These are phyloP conservation scores for Candida tetrigidarum DNA, from an alignment of 1,139 yeast species.

Conservation along the genomic window DNA sequence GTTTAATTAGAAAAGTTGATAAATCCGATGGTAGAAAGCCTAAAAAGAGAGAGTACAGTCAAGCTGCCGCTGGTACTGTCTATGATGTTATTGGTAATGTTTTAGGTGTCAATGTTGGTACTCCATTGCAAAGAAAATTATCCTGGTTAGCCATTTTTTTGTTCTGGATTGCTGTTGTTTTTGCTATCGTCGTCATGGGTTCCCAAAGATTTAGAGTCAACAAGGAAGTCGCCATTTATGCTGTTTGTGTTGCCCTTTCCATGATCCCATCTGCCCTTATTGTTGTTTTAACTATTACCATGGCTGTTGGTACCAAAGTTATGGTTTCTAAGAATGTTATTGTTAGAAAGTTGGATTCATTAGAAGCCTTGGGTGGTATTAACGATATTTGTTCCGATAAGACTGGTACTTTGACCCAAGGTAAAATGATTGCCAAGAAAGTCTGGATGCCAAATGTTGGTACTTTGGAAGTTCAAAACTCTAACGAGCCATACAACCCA, in stretches of 20 bases:
- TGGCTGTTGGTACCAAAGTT: constrained; percentile 85
- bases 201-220: constrained; percentile 71
- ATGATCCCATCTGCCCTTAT: constrained; percentile 86
- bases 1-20: constrained; percentile 26
- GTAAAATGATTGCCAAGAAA: constrained; percentile 74
- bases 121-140: constrained; percentile 71
- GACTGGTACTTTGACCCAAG: constrained; percentile 74
- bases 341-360: constrained; percentile 76
- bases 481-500: constrained; percentile 77
- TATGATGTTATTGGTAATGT: constrained; percentile 59
- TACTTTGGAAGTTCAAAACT: constrained; percentile 59
- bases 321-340: constrained; percentile 76
- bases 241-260: constrained; percentile 82
- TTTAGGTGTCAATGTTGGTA: constrained; percentile 76
- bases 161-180: constrained; percentile 71
- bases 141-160: constrained; percentile 72
- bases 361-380: constrained; percentile 81
- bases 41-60: constrained; percentile 42
- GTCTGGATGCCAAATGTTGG: constrained; percentile 81
- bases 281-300: constrained; percentile 83
- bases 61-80: constrained; percentile 46
- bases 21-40: constrained; percentile 24
- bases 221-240: constrained; percentile 77
- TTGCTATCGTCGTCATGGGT: constrained; percentile 82
- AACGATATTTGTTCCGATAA: constrained; percentile 66